Conservation (phyloP, 2,329 filamentous ascomycete genomes). For the Aspergillus nomiae region DNA sequence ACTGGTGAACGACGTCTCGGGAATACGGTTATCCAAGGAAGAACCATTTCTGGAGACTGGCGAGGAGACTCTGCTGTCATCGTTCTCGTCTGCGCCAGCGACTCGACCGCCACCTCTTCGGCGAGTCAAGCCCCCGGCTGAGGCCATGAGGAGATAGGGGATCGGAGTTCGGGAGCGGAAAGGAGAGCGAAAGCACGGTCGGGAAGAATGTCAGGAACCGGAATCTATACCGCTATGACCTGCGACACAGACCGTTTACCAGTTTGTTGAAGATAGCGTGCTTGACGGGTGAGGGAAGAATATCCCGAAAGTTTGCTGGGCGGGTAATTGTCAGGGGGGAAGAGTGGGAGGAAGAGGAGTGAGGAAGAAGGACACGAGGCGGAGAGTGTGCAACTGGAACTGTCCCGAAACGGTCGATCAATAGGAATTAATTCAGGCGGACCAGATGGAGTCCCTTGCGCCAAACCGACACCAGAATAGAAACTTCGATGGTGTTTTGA, state of each 20-base stretch:
- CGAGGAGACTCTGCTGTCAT: slow-evolving; percentile 66
- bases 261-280: slow-evolving; percentile 4
- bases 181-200: slow-evolving; percentile 14
- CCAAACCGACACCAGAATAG: neutral
- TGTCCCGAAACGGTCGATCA: slow-evolving; percentile 1
- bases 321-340: slow-evolving; percentile 28
- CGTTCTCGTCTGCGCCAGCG: slow-evolving; percentile 61
- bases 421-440: neutral
- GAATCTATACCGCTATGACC: slow-evolving; percentile 18
- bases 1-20: slow-evolving; percentile 79
- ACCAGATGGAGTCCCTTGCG: neutral
- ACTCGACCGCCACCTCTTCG: slow-evolving; percentile 66
- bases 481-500: neutral
- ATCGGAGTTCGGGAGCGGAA: slow-evolving; percentile 17
- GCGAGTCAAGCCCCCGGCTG: slow-evolving; percentile 71
- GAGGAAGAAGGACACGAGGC: slow-evolving; percentile 6
- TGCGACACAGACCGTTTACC: slow-evolving; percentile 16
- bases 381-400: neutral
- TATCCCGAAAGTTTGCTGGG: slow-evolving; percentile 17
- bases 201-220: slow-evolving; percentile 8
- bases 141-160: slow-evolving; percentile 55
- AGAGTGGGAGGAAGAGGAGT: neutral
- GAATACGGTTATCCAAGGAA: slow-evolving; percentile 56
- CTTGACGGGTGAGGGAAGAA: slow-evolving; percentile 10
- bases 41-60: slow-evolving; percentile 63